Conservation (phyloP, 441 rosid species). For the Populus hybrid region DNA sequence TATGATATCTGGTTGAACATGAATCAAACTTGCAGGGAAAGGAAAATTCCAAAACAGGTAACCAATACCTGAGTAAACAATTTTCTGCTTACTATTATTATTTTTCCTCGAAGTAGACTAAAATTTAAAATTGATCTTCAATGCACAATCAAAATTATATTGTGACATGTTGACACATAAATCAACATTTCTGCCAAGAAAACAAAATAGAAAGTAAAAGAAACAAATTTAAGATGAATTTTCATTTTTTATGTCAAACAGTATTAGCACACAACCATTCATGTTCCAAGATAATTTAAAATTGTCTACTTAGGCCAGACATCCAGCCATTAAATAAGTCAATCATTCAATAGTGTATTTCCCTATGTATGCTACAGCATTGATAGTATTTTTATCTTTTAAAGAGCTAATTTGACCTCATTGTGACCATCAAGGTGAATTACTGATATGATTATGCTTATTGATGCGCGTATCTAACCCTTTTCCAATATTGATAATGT, state of each 20-base stretch:
- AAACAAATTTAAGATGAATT: not conserved
- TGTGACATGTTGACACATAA: not conserved
- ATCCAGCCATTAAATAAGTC: not conserved
- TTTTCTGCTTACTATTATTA: not conserved
- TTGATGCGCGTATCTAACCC: slow-evolving; percentile 27
- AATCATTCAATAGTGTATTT: not conserved
- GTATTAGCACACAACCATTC: not conserved
- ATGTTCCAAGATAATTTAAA: not conserved
- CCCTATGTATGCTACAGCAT: not conserved
- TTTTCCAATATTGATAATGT: slow-evolving; percentile 30
- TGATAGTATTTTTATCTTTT: not conserved
- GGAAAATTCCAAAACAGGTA: not conserved
- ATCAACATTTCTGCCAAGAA: not conserved
- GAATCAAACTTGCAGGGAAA: not conserved
- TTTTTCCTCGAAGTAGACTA: not conserved
- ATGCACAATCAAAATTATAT: not conserved
- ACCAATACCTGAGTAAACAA: not conserved
- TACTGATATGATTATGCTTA: not conserved
- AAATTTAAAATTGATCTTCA: not conserved
- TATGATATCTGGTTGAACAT: not conserved
- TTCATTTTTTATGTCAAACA: not conserved
- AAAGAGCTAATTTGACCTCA: not conserved
- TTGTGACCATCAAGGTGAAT: slow-evolving; percentile 3
- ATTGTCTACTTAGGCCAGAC: not conserved
- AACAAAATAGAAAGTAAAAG: not conserved